These are phyloP conservation scores for Discostella stelligera DNA, from an alignment of 352 stramenopile species.

Conservation along the genomic window DNA sequence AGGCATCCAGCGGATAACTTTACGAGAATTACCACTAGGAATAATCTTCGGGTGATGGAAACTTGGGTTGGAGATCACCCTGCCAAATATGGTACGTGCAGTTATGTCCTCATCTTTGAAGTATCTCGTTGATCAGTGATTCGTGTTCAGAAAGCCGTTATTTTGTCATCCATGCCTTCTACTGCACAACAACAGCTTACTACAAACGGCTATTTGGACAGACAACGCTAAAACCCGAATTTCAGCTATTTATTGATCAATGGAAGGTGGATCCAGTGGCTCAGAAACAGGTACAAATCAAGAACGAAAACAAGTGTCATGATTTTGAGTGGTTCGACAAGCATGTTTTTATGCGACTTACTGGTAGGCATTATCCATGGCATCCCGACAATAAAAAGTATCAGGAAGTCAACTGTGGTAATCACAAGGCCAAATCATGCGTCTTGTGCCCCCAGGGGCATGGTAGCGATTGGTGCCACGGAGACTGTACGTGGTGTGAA, in stretches of 20 bases:
- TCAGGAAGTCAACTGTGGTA: constrained; percentile 35
- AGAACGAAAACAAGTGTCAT: constrained; percentile 51
- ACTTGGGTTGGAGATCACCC: constrained; percentile 54
- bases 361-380: constrained; percentile 43
- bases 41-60: constrained; percentile 53
- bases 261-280: constrained; percentile 41
- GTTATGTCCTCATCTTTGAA: neutral
- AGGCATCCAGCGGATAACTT: constrained; percentile 50
- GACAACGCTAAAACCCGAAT: constrained; percentile 39
- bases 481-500: constrained; percentile 45
- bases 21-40: constrained; percentile 46
- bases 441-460: constrained; percentile 39
- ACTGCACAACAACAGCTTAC: constrained; percentile 11
- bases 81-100: constrained; percentile 17
- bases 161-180: neutral
- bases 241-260: constrained; percentile 47
- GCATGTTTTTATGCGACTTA: constrained; percentile 48
- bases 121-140: neutral
- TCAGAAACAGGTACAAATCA: constrained; percentile 37
- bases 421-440: constrained; percentile 47
- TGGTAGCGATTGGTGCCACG: constrained; percentile 46
- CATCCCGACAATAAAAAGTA: constrained; percentile 40
- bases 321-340: constrained; percentile 60
- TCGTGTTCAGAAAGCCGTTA: neutral
- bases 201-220: constrained; percentile 50